These are phyloP conservation scores for Sugiyamaella lignohabitans DNA, from an alignment of 805 yeast species.

Conservation along the genomic window DNA sequence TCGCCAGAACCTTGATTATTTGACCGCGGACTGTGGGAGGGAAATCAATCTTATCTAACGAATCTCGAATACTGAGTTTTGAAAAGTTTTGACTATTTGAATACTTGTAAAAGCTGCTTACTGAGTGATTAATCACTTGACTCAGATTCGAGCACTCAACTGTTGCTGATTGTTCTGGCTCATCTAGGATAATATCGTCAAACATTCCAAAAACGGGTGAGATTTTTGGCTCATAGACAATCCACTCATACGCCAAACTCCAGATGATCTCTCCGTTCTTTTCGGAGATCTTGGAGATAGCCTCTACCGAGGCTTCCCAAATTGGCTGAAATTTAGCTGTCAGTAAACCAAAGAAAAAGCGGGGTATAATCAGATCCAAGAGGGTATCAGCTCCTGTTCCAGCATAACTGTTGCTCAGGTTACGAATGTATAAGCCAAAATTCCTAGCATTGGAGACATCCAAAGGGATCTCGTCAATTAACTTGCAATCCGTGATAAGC, in stretches of 20 bases:
- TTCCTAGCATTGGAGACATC: slow-evolving; percentile 68
- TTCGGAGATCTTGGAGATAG: slow-evolving; percentile 42
- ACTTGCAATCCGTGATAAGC: slow-evolving; percentile 17
- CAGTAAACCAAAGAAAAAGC: slow-evolving; percentile 61
- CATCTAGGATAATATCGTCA: slow-evolving; percentile 12
- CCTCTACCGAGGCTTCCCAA: slow-evolving; percentile 71
- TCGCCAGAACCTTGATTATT: slow-evolving; percentile 48
- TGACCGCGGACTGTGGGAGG: slow-evolving; percentile 40
- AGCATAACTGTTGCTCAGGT: slow-evolving; percentile 42
- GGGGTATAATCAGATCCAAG: slow-evolving; percentile 35
- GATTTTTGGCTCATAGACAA: slow-evolving; percentile 24
- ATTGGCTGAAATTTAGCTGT: slow-evolving; percentile 75
- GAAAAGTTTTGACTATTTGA: neutral
- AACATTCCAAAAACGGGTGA: slow-evolving; percentile 13
- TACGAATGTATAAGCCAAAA: slow-evolving; percentile 60
- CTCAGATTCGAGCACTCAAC: slow-evolving; percentile 15
- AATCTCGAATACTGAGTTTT: neutral
- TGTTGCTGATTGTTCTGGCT: slow-evolving; percentile 2
- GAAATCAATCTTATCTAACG: neutral
- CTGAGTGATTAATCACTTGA: slow-evolving; percentile 3
- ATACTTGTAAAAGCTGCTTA: slow-evolving; percentile 3
- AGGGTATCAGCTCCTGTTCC: slow-evolving; percentile 26
- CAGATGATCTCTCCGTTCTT: slow-evolving; percentile 43
- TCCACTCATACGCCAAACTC: slow-evolving; percentile 39
- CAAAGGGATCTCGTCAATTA: slow-evolving; percentile 68